phyloP scores from a whole-genome alignment of 2,329 filamentous ascomycete species.

The Ophiocordyceps camponoti-rufipedis region DNA sequence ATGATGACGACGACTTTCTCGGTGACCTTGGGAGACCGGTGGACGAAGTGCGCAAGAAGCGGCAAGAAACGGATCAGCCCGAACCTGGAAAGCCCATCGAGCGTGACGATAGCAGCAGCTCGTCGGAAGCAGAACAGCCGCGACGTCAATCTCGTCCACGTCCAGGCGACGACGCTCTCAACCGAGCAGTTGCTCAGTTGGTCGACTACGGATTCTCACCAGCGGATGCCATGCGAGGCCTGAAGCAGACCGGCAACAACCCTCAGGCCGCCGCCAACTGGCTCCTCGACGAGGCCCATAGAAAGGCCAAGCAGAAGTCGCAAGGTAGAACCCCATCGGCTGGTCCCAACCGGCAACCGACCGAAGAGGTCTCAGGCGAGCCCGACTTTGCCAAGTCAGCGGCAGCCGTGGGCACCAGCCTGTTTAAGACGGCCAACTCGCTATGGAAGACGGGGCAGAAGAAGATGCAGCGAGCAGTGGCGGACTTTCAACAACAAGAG shows the following conservation, averaged over 20 bases:
- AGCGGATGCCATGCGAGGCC: constrained; percentile 63
- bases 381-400: constrained; percentile 67
- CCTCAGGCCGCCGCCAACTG: constrained; percentile 77
- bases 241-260: constrained; percentile 60
- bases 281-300: constrained; percentile 81
- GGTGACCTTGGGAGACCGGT: constrained; percentile 47
- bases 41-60: constrained; percentile 38
- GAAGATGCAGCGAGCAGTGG: constrained; percentile 78
- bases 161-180: constrained; percentile 27
- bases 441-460: constrained; percentile 92
- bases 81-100: constrained; percentile 40
- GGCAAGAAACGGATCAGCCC: constrained; percentile 19
- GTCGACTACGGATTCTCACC: constrained; percentile 88
- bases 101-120: constrained; percentile 21
- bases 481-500: constrained; percentile 53
- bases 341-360: constrained; percentile 5
- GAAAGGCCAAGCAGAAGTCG: constrained; percentile 58
- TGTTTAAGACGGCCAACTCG: constrained; percentile 88
- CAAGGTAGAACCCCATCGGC: background rate
- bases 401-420: constrained; percentile 59
- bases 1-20: constrained; percentile 47
- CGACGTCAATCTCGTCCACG: too few relatives aligned
- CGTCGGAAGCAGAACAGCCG: constrained; percentile 21
- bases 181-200: constrained; percentile 70
- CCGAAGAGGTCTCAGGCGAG: constrained; percentile 19